Evolutionary conservation across 495 filamentous ascomycete genomes (phyloP).

Genomic region (Penicillium verhagenii): DNA sequence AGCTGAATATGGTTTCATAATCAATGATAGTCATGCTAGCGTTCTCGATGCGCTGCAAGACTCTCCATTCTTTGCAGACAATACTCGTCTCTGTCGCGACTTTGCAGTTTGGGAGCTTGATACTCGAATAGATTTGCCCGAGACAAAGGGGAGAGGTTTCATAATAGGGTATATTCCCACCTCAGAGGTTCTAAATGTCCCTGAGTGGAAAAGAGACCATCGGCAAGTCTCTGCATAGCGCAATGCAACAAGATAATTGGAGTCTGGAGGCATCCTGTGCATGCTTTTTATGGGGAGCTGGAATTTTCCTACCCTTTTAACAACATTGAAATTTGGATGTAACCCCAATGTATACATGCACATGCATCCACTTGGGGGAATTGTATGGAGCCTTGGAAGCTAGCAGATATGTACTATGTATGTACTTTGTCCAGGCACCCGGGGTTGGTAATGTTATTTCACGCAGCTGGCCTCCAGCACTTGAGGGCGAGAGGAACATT

Average conservation of each 20-base stretch:
- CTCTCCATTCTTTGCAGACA: neutral
- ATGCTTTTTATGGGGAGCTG: too few species aligned
- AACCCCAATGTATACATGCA: too few species aligned
- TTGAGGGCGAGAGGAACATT: too few species aligned
- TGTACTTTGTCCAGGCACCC: too few species aligned
- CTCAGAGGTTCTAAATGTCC: neutral
- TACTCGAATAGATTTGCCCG: neutral
- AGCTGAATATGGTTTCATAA: neutral
- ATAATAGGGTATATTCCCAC: neutral
- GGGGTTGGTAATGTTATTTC: too few species aligned
- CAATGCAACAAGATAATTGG: neutral
- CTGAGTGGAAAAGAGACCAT: neutral
- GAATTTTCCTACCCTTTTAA: too few species aligned
- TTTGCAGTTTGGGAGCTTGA: neutral
- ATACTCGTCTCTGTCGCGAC: neutral
- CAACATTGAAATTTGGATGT: too few species aligned
- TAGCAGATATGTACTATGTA: too few species aligned
- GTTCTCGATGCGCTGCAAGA: neutral
- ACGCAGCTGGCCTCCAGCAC: too few species aligned
- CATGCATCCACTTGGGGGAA: too few species aligned
- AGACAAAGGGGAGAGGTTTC: neutral
- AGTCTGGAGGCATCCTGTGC: too few species aligned
- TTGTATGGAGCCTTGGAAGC: too few species aligned
- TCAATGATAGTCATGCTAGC: neutral
- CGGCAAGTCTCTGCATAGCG: neutral